A percentile compares a stretch with the other conserved stretches of the same genome.
phyloP scores from a whole-genome alignment of 352 stramenopile genomes.

The Aphanomyces cochlioides region DNA sequence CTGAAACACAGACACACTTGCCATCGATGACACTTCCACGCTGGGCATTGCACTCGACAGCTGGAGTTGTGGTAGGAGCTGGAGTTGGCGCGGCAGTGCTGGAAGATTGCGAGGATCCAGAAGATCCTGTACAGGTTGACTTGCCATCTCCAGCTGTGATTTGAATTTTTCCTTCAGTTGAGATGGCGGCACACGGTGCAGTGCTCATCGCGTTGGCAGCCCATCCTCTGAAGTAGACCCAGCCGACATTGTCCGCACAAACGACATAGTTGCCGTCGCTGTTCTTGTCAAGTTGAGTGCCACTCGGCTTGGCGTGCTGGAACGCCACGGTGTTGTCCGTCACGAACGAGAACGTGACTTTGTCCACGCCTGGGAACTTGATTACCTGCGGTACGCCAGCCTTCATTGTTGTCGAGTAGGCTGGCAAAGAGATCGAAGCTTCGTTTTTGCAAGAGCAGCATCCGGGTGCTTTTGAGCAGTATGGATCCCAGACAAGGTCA shows the following conservation, averaged over 20 bases:
- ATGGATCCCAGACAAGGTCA: background rate
- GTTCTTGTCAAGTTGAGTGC: conserved; percentile 1
- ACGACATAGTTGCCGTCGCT: conserved; percentile 25
- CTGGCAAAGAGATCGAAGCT: conserved; percentile 4
- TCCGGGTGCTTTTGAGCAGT: conserved; percentile 12
- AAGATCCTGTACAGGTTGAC: conserved; percentile 7
- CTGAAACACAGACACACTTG: conserved; percentile 14
- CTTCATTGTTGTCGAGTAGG: conserved; percentile 2
- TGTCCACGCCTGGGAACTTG: conserved; percentile 9
- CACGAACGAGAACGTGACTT: conserved; percentile 17
- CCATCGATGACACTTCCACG: conserved; percentile 19
- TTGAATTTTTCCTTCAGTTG: conserved; percentile 12
- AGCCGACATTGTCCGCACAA: conserved; percentile 17
- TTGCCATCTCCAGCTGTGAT: conserved; percentile 13
- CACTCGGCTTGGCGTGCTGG: conserved; percentile 1
- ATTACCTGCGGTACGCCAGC: conserved; percentile 10
- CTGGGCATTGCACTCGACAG: background rate
- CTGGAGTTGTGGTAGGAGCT: background rate
- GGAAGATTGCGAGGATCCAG: background rate
- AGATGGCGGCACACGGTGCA: conserved; percentile 19
- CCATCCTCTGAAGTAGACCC: conserved; percentile 19
- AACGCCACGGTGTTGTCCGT: background rate
- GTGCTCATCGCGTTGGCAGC: conserved; percentile 5
- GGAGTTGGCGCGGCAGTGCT: background rate
- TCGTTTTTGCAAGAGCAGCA: conserved; percentile 25